Evolutionary conservation across 768 basidiomycete genomes (phyloP), one percentile per base, ranked within the genome.

Genomic region (Cyathus striatus): DNA sequence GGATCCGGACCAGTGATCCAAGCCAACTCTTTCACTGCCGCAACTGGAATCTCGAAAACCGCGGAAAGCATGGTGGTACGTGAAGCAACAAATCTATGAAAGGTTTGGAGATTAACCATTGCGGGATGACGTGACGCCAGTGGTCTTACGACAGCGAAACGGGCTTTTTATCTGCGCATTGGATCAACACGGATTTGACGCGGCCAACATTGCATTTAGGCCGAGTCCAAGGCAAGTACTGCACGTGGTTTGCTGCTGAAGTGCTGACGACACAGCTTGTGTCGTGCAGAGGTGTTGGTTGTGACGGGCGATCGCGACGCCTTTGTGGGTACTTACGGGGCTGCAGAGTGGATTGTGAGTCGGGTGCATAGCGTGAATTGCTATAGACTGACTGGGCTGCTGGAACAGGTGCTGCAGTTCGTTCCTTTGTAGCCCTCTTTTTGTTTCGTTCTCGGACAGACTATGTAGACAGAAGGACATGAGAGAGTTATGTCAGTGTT

Each of bases 21-120:
- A 22, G 33, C 22, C 21, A 50, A 45, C 41, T 36, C 45, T n/a
- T 47, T 50, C 33, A 37, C 38, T n/a, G 33, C 42, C 17, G 42
- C 32, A 10, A 47, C 42, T 17, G 42, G 34, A 18, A 40, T 47
- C 22, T 9, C 33, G n/a, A 25, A 40, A 30, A 14, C 43, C 4
- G 23, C 44, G 17, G 38, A 50, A 38, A 50, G 49, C 33, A 42
- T 46, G 3, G 47, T 50, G 33, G 49, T 50, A 5, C 37, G 49
- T 30, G 18, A 12, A 32, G 16, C 12, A 12, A 4, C 30, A n/a
- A n/a, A n/a, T n/a, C n/a, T n/a, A n/a, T n/a, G n/a, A n/a, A n/a
- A n/a, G n/a, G n/a, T n/a, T 30, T 30, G 9, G 27, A 30, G 27
- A 9, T n/a, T 30, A 9, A n/a, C 27, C n/a, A 9, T n/a, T 30